Conservation (phyloP, 495 filamentous ascomycete species). For the Recurvomyces mirabilis region DNA sequence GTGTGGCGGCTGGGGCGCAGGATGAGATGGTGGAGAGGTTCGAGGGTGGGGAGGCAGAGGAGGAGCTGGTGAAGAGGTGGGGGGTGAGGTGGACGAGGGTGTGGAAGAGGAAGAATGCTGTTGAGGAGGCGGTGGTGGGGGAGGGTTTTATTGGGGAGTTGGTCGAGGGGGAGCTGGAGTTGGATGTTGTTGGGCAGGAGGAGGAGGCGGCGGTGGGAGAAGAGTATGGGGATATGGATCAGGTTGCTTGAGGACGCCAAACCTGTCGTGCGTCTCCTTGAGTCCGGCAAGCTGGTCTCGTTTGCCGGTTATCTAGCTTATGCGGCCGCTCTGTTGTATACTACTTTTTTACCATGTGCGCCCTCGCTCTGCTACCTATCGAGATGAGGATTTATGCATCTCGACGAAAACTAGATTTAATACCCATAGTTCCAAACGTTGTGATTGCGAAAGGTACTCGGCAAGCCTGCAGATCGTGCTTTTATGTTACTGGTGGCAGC, state of each 20-base stretch:
- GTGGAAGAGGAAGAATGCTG: slow-evolving; percentile 66
- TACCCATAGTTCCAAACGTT: no score
- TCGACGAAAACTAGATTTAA: no score
- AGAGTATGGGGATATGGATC: slow-evolving; percentile 17
- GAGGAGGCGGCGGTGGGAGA: background rate
- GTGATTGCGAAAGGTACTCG: no score
- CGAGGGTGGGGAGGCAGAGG: slow-evolving; percentile 37
- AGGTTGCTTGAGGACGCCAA: slow-evolving; percentile 13
- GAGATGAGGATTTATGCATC: no score
- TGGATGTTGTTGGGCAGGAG: background rate
- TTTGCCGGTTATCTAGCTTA: no score
- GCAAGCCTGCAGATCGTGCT: no score
- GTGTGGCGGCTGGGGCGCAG: slow-evolving; percentile 60
- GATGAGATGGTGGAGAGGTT: slow-evolving; percentile 53
- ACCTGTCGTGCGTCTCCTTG: no score
- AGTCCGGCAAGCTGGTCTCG: no score
- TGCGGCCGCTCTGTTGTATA: no score
- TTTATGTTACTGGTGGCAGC: no score
- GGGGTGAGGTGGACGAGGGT: slow-evolving; percentile 76
- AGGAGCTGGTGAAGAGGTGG: slow-evolving; percentile 66
- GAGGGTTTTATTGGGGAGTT: slow-evolving; percentile 25
- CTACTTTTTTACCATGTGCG: no score
- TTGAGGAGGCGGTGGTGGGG: slow-evolving; percentile 57
- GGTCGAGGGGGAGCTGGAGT: slow-evolving; percentile 19
- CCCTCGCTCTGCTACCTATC: no score